These are phyloP conservation scores for Colletotrichum tropicicola DNA, from an alignment of 2,329 filamentous ascomycete species.

Conservation along the genomic window DNA sequence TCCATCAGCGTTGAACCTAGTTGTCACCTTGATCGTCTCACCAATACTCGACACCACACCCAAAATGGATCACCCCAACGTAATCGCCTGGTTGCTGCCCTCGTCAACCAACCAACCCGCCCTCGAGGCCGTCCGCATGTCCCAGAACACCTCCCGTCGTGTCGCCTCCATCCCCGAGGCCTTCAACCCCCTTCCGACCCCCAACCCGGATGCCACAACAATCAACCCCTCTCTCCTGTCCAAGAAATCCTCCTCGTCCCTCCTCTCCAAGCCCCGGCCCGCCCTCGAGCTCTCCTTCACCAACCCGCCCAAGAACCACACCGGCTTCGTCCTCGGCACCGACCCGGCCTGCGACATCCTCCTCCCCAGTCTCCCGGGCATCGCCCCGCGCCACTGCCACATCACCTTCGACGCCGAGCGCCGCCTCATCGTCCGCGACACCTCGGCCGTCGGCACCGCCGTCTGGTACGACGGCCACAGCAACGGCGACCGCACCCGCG, in stretches of 20 bases:
- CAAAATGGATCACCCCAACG: slow-evolving; percentile 24
- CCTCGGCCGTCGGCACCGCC: slow-evolving; percentile 46
- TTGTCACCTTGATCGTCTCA: neutral
- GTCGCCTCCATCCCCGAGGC: slow-evolving; percentile 17
- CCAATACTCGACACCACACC: neutral
- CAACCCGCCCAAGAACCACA: slow-evolving; percentile 42
- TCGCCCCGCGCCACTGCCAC: slow-evolving; percentile 47
- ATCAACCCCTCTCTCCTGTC: slow-evolving; percentile 24
- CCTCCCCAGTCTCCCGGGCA: slow-evolving; percentile 43
- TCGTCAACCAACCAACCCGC: slow-evolving; percentile 29
- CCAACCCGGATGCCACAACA: slow-evolving; percentile 7
- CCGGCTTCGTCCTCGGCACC: slow-evolving; percentile 49
- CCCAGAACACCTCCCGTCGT: slow-evolving; percentile 19
- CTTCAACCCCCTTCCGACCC: slow-evolving; percentile 12
- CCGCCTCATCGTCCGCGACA: slow-evolving; percentile 48
- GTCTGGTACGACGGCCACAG: slow-evolving; percentile 53
- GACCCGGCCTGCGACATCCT: slow-evolving; percentile 48
- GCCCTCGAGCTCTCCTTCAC: slow-evolving; percentile 48
- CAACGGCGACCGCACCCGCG: slow-evolving; percentile 45
- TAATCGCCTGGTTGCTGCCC: slow-evolving; percentile 31
- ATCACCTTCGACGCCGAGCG: slow-evolving; percentile 48
- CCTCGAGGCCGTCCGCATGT: slow-evolving; percentile 24
- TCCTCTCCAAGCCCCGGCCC: slow-evolving; percentile 14
- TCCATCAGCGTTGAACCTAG: neutral
- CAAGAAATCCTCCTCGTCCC: neutral